These are phyloP conservation scores for Zygosaccharomyces bisporus DNA, from an alignment of 805 yeast species.

Conservation along the genomic window DNA sequence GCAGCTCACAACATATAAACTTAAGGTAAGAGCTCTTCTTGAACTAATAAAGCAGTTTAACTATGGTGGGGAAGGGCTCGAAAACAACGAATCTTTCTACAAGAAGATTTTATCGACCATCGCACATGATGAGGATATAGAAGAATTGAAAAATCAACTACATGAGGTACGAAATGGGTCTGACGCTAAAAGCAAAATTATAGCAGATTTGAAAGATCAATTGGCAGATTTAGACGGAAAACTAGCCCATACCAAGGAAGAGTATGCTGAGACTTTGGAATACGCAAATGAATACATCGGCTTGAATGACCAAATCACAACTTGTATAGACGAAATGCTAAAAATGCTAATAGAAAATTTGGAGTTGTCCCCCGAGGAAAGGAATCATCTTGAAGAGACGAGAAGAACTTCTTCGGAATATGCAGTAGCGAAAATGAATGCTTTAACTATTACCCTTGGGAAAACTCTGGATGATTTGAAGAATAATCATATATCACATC, in stretches of 20 bases:
- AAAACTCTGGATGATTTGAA: conserved; percentile 16
- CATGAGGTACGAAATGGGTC: conserved; percentile 15
- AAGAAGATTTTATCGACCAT: conserved; percentile 22
- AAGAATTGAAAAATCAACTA: conserved; percentile 16
- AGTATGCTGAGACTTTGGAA: conserved; percentile 27
- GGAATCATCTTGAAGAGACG: conserved; percentile 21
- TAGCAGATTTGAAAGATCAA: conserved; percentile 24
- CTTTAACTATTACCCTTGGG: conserved; percentile 21
- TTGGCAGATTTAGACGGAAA: conserved; percentile 28
- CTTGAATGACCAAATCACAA: conserved; percentile 26
- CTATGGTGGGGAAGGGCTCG: conserved; percentile 5
- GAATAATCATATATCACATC: neutral
- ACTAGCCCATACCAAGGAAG: conserved; percentile 25
- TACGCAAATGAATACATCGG: conserved; percentile 32
- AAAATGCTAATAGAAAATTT: conserved; percentile 15
- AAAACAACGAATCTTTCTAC: conserved; percentile 19
- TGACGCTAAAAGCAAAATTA: conserved; percentile 21
- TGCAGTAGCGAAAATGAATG: conserved; percentile 30
- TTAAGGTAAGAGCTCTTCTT: conserved; percentile 34
- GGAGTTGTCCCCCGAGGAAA: conserved; percentile 22
- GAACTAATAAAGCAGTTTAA: conserved; percentile 31
- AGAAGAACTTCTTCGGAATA: conserved; percentile 24
- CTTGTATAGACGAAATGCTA: conserved; percentile 24
- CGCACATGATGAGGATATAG: conserved; percentile 22
- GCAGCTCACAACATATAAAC: conserved; percentile 42